A percentile compares a stretch with the other conserved stretches of the same genome.
These are phyloP conservation scores for Cyberlindnera xylosilytica DNA, from an alignment of 805 yeast genomes.

Conservation along the genomic window DNA sequence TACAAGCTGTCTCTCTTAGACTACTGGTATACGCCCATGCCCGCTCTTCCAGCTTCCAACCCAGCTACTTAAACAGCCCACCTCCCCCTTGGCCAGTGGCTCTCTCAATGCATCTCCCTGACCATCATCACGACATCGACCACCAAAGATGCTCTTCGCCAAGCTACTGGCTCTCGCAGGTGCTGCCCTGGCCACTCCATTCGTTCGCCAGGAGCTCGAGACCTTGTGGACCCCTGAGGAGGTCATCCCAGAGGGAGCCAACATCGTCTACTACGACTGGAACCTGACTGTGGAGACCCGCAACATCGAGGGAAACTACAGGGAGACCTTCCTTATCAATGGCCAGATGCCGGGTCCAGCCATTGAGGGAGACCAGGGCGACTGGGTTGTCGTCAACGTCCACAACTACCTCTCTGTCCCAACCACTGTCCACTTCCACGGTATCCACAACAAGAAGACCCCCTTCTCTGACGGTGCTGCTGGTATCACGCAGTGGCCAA, in stretches of 20 bases:
- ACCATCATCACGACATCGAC: too few relatives aligned
- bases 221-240: neutral
- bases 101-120: too few relatives aligned
- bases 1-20: too few relatives aligned
- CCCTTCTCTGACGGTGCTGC: conserved; percentile 48
- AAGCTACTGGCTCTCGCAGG: too few relatives aligned
- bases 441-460: conserved; percentile 40
- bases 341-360: conserved; percentile 48
- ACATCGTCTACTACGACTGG: conserved; percentile 5
- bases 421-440: conserved; percentile 46
- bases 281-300: conserved; percentile 8
- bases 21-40: too few relatives aligned
- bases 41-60: too few relatives aligned
- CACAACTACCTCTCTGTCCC: conserved; percentile 34
- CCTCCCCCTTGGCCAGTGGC: too few relatives aligned
- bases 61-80: too few relatives aligned
- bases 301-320: conserved; percentile 34
- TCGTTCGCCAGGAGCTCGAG: too few relatives aligned
- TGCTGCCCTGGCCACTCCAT: too few relatives aligned
- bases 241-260: conserved; percentile 7
- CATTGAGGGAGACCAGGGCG: conserved; percentile 30
- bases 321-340: conserved; percentile 36
- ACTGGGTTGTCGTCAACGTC: conserved; percentile 34
- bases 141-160: too few relatives aligned
- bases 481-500: conserved; percentile 44